Evolutionary conservation across 2,329 filamentous ascomycete species (phyloP).

Genomic region (Trichoderma arundinaceum): DNA sequence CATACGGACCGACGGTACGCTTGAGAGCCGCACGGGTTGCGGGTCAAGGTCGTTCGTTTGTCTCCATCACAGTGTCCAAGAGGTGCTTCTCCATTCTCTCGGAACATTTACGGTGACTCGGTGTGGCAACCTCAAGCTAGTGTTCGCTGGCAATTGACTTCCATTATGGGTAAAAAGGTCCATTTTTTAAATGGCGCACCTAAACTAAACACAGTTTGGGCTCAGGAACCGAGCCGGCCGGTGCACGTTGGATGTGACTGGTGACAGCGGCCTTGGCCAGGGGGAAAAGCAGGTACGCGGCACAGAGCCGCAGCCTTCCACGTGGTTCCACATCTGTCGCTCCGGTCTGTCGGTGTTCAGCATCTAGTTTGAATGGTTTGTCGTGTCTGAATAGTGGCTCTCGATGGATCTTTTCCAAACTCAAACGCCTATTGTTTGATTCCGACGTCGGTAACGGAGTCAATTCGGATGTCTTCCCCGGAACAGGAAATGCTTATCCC

Average conservation of each 20-base stretch:
- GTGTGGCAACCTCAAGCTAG: slow-evolving; percentile 26
- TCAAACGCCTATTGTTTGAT: slow-evolving; percentile 17
- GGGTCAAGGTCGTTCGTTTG: slow-evolving; percentile 9
- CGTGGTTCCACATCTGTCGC: slow-evolving; percentile 12
- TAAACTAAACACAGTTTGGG: slow-evolving; percentile 27
- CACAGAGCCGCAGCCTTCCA: slow-evolving; percentile 1
- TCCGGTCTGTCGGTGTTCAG: slow-evolving; percentile 2
- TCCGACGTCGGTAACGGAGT: slow-evolving; percentile 15
- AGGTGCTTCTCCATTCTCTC: neutral
- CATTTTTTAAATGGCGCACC: slow-evolving; percentile 26
- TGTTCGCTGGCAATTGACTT: slow-evolving; percentile 20
- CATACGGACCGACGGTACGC: slow-evolving; percentile 29
- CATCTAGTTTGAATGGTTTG: neutral
- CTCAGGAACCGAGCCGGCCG: slow-evolving; percentile 18
- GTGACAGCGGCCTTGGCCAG: slow-evolving; percentile 24
- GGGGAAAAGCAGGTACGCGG: slow-evolving; percentile 28
- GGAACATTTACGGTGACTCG: slow-evolving; percentile 18
- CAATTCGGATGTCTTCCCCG: neutral
- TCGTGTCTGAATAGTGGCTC: slow-evolving; percentile 12
- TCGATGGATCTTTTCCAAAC: slow-evolving; percentile 20
- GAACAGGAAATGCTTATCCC: neutral
- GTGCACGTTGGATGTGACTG: neutral
- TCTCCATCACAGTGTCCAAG: slow-evolving; percentile 17
- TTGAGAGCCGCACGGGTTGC: slow-evolving; percentile 26
- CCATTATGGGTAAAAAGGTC: slow-evolving; percentile 19